Base-by-base conservation (phyloP, 768 basidiomycete species). In the Naematelia encephala region DNA sequence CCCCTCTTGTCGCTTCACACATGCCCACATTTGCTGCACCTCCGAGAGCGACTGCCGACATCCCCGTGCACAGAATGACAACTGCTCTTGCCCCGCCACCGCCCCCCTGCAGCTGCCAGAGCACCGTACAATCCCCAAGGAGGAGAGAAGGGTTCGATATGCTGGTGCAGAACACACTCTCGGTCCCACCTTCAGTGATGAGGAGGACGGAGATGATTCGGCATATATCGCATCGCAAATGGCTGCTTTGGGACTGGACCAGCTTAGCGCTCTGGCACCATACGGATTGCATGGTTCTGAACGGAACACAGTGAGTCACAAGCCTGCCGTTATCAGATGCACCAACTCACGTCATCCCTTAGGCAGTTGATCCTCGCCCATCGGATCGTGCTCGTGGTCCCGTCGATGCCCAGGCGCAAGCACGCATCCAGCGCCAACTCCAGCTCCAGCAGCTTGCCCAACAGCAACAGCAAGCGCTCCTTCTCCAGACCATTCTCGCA, bases 161-260 rank as follows among this genome's bases (percentile, higher is more conserved):
- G 4, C 51, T 16, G 28, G 19, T 28, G 19, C 51, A 10, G 54
- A 66, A 22, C 65, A 67, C 49, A 71, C 69, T 10, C 60, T 71
- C 4, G 69, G 69, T 22, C 69, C 69, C 2, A 63, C 57, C 1
- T 71, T 71, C 53, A 66, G 64, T 39, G 67, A 68, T 16, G 69
- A 71, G 23, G 69, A 68, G 54, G 69, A 71, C 51, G 69, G 67
- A 3, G 69, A 71, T 51, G 69, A 71, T 53, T 58, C 67, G 12
- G 66, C 59, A 43, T 71, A 63, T 44, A 68, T 71, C 27, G 67
- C 69, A 22, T 45, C 57, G 8, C 63, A 66, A 52, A 71, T 71
- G 69, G 64, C 51, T 52, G 25, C 25, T 16, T 28, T 52, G n/a
- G 51, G 51, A 2, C 29, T 52, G 25, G 25, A 12, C 23, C 51